Percentiles rank a stretch among this genome's conserved stretches.
Evolutionary conservation across 2,329 filamentous ascomycete species (phyloP).

Genomic region (Niveomyces coronatus): DNA sequence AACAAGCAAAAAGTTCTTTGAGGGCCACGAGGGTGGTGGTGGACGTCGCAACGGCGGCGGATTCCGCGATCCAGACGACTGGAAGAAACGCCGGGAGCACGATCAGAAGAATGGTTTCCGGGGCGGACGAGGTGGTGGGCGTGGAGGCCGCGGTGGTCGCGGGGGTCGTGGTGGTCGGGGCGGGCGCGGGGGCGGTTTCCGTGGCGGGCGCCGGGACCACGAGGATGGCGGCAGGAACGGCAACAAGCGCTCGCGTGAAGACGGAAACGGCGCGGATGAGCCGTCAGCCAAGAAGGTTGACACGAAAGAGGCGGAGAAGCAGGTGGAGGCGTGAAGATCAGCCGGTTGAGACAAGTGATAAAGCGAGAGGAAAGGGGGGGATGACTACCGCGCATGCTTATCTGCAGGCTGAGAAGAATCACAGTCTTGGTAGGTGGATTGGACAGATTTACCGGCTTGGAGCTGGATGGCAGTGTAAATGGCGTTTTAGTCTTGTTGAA

Average conservation of each 20-base stretch:
- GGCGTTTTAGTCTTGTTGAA: too few species aligned
- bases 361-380: too few species aligned
- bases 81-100: constrained; percentile 53
- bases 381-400: too few species aligned
- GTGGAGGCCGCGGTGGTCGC: constrained; percentile 30
- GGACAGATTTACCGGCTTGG: too few species aligned
- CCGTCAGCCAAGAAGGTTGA: constrained; percentile 54
- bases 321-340: neutral
- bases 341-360: too few species aligned
- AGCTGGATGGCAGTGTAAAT: too few species aligned
- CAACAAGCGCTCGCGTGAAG: constrained; percentile 45
- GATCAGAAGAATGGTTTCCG: constrained; percentile 52
- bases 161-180: constrained; percentile 33
- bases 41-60: constrained; percentile 29
- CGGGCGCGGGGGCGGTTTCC: constrained; percentile 28
- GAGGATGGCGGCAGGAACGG: constrained; percentile 18
- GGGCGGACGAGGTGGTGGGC: constrained; percentile 34
- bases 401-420: too few species aligned
- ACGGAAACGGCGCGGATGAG: constrained; percentile 32
- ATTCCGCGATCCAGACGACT: constrained; percentile 43
- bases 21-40: constrained; percentile 32
- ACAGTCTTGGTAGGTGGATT: too few species aligned
- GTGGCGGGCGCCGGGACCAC: constrained; percentile 24
- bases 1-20: constrained; percentile 35
- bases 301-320: constrained; percentile 29